Base-by-base conservation (phyloP, 78 protist species). In the Parvularia atlantis region DNA sequence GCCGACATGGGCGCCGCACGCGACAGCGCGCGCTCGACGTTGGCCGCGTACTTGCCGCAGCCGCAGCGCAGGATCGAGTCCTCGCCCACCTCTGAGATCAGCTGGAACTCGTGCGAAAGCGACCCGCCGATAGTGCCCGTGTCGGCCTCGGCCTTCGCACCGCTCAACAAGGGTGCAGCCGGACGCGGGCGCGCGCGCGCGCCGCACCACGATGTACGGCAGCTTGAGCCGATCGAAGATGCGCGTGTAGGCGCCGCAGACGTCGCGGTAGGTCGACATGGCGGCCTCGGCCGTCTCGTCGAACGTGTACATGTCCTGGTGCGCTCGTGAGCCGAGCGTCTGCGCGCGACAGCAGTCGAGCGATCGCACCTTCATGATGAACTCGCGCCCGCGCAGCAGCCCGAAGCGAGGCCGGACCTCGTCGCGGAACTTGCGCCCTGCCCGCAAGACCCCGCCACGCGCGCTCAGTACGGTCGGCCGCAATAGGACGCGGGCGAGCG, bases 241-340 rank as follows among this genome's bases (percentile, higher is more conserved):
- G 16, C 59, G 50, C n/a, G 46, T 73, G 54, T 88, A 88, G 20
- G 88, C 77, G 19, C 31, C 67, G 16, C 62, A 66, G 20, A 84
- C 81, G 22, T 61, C 60, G n/a, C 58, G 56, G 26, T 82, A 88
- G 16, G 89, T 78, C 7, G 31, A 30, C 30, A 28, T 46, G 9
- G 91, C 91, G 22, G 46, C 76, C 17, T 37, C 81, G 36, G 26
- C 30, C 4, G 76, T 56, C 14, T 30, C 20, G 53, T 89, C 88
- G 33, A 89, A 89, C n/a, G 89, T 60, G 46, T 89, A 89, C 87
- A 85, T 68, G 57, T 89, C 93, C n/a, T n/a, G n/a, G n/a, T n/a
- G n/a, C n/a, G n/a, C n/a, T n/a, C n/a, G n/a, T n/a, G n/a, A n/a
- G n/a, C n/a, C n/a, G n/a, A n/a, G n/a, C n/a, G n/a, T n/a, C n/a